A percentile compares a stretch with the other conserved stretches of the same genome.
phyloP scores from a whole-genome alignment of 2,329 filamentous ascomycete genomes.

The Penicillium decumbens region DNA sequence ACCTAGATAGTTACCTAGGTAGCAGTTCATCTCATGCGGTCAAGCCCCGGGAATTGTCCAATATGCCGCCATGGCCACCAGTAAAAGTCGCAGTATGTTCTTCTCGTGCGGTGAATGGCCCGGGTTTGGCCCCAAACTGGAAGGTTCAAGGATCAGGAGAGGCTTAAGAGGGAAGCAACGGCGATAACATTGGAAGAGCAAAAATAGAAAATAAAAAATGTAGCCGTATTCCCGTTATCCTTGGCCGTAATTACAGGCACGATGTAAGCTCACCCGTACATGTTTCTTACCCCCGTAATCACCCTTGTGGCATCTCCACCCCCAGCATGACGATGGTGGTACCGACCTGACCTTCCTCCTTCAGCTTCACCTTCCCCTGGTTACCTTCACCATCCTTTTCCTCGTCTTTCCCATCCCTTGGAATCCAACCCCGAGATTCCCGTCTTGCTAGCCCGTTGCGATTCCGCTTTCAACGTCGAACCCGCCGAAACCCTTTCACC shows the following conservation, averaged over 20 bases:
- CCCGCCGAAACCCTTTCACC: constrained; percentile 1
- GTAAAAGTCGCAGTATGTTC: neutral
- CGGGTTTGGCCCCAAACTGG: neutral
- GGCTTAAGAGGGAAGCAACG: neutral
- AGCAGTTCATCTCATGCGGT: neutral
- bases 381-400: constrained; percentile 3
- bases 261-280: constrained; percentile 16
- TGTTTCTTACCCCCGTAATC: constrained; percentile 21
- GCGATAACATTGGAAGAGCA: too few species aligned
- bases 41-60: neutral
- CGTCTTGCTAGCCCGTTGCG: neutral
- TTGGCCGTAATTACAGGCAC: constrained; percentile 11
- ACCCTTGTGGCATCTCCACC: constrained; percentile 30
- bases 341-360: constrained; percentile 11
- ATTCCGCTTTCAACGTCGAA: neutral
- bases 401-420: neutral
- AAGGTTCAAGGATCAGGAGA: neutral
- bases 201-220: neutral
- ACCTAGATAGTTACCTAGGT: too few species aligned
- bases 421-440: neutral
- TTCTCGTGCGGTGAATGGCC: neutral
- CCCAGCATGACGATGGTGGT: constrained; percentile 30
- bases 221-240: neutral
- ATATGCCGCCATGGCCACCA: neutral
- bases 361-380: constrained; percentile 1